Base-by-base conservation (phyloP, 2,329 filamentous ascomycete genomes). In the Beauveria varroae region DNA sequence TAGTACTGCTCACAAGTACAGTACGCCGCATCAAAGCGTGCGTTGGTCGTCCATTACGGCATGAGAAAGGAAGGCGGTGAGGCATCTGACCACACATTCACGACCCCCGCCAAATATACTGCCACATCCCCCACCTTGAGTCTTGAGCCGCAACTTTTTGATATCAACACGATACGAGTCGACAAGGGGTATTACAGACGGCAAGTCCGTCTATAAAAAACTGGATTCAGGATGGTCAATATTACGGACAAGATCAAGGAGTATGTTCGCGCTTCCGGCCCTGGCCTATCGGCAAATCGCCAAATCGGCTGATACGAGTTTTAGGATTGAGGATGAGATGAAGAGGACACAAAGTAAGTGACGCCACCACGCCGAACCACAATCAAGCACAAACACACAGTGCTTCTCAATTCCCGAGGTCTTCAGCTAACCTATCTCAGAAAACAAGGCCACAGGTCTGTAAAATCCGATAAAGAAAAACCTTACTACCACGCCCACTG, bases 181-280 rank as follows among this genome's bases (percentile, higher is more conserved):
- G 50, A 54, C 43, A 10, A 34, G 28, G n/a, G 20, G 44, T 22
- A 57, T 44, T 40, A 2, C 16, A 70, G 70, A 72, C 70, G 70
- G 69, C 61, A 65, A 49, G 28, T 51, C 70, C 69, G 68, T 69
- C 67, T 69, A 62, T 68, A 71, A 72, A 70, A 18, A 70, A 70
- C 64, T 64, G 62, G 64, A 65, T 65, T 61, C 76, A 83, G 78
- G 71, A 99, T 99, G 95, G 95, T 98, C 76, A 98, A 98, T 81
- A 99, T 99, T 68, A 98, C 95, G 67, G 96, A 99, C 61, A 98
- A 96, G 84, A 99, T 99, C 81, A 99, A 99, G 83, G 95, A 98
- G 93, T 96, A 78, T 71, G 87, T 74, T 8, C 10, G 14, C 7
- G 16, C 20, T 40, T 43, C 22, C 30, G 26, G 20, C 22, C 18